Evolutionary conservation across 306 rosid species (phyloP), one percentile per base, ranked within the genome.

Genomic region (Fagus crenata): DNA sequence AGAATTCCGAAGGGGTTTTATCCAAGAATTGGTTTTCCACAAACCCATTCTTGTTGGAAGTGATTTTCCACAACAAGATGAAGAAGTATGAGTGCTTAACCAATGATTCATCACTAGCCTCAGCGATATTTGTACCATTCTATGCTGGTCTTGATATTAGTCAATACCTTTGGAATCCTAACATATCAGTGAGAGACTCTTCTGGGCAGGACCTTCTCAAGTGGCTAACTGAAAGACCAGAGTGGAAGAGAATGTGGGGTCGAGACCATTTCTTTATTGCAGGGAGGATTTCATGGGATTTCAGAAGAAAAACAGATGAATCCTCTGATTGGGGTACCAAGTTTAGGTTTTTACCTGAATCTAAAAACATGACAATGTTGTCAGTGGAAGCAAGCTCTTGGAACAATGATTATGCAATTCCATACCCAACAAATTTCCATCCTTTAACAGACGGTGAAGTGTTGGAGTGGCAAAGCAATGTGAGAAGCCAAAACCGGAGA

Each of bases 231-330:
- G 53, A 40, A 0, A 86, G 41, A 28, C 84, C 88, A 0, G 96
- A 90, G 53, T 95, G 98, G 98, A 79, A 69, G 75, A 87, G 8
- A 79, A 80, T 95, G 96, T 89, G 77, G 84, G 98, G 98, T 1
- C 87, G 96, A 46, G 98, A 95, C 49, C 97, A 95, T 84, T 95
- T 95, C 84, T 77, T 90, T 53, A 76, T 95, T 70, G 90, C 89
- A 0, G 98, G 97, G 6, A 87, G 98, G 77, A 95, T 95, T 76
- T 79, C 98, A 42, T 95, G 97, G 98, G 97, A 92, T 87, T 95
- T 90, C 59, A 89, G 98, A 70, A 85, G 98, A 69, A 85, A 88
- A 55, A 59, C 53, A 33, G 96, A 92, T 68, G 59, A 85, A 11
- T 55, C 35, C 6, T 84, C 95, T 0, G 87, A 81, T 17, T 95